Base-by-base conservation (phyloP, 768 basidiomycete species). In the Psilocybe cubensis region DNA sequence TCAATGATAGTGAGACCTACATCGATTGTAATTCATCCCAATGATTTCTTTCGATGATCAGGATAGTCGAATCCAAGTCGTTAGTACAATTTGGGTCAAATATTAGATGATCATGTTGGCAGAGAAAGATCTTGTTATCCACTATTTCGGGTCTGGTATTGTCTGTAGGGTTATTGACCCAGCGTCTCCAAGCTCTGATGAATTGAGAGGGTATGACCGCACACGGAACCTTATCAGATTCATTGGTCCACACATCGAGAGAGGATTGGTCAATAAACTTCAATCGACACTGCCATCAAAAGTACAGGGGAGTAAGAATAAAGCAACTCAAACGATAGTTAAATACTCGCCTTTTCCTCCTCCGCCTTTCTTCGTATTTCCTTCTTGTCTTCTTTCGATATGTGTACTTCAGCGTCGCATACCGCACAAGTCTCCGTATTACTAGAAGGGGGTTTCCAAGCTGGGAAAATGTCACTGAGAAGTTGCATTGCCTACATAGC, bases 331-430 rank as follows among this genome's bases (percentile, higher is more conserved):
- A 35, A 12, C 11, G 14, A 28, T 20, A 48, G 21, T 9, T 25
- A 12, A 20, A 54, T 42, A 47, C 54, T 25, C 52, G 88, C 92
- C 85, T 91, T 92, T 73, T 93, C 92, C 18, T 88, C 85, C 66
- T 92, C 92, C 23, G 88, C 88, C 54, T 77, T 81, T 68, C 79
- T 86, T 38, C 88, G 84, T 40, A 80, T 60, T 60, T 84, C 86
- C 38, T 79, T 81, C 63, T 82, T 88, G 58, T 84, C 86, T 64
- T 85, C 85, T 64, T 79, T 83, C 6, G 82, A 84, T 29, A 75
- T 77, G 47, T 84, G 79, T 18, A 82, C 73, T 10, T 77, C 68
- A 1, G 79, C 78, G 55, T 85, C 82, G 63, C 93, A 95, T n/a
- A 86, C 63, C 2, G 79, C 65, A 62, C 93, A 95, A 14, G 73